These are phyloP conservation scores for Diplodia scrobiculata DNA, from an alignment of 2,329 filamentous ascomycete genomes.

Conservation along the genomic window DNA sequence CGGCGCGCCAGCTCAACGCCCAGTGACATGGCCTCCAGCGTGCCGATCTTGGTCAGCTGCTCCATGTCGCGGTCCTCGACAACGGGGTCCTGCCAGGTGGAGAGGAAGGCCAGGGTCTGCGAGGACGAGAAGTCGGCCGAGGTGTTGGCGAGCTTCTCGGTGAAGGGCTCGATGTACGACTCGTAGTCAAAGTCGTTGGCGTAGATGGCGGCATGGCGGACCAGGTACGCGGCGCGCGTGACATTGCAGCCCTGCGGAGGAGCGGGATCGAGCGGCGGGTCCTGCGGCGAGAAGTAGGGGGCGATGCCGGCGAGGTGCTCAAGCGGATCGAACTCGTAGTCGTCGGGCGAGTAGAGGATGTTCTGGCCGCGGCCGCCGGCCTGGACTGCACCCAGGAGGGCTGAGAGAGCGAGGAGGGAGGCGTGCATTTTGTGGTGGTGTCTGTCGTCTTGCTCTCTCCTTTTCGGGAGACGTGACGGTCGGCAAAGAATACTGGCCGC, in stretches of 20 bases:
- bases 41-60: constrained; percentile 63
- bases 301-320: constrained; percentile 55
- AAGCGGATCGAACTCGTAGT: constrained; percentile 49
- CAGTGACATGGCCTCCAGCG: constrained; percentile 61
- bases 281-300: constrained; percentile 54
- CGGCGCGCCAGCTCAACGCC: constrained; percentile 61
- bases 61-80: constrained; percentile 58
- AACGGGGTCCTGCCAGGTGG: constrained; percentile 60
- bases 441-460: not conserved
- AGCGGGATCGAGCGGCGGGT: constrained; percentile 51
- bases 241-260: constrained; percentile 57
- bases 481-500: not conserved
- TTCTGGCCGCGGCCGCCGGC: constrained; percentile 1
- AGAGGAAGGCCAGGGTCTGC: constrained; percentile 59
- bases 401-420: not conserved
- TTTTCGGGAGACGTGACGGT: not conserved
- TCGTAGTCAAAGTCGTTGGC: constrained; percentile 58
- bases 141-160: constrained; percentile 60
- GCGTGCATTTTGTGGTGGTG: not conserved
- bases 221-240: constrained; percentile 53
- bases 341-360: constrained; percentile 28
- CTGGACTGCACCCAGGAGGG: not conserved
- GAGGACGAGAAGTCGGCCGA: constrained; percentile 61
- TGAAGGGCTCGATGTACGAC: constrained; percentile 55
- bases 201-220: constrained; percentile 56